Evolutionary conservation across 805 yeast species (phyloP).

Genomic region (Pichia cephalocereana): DNA sequence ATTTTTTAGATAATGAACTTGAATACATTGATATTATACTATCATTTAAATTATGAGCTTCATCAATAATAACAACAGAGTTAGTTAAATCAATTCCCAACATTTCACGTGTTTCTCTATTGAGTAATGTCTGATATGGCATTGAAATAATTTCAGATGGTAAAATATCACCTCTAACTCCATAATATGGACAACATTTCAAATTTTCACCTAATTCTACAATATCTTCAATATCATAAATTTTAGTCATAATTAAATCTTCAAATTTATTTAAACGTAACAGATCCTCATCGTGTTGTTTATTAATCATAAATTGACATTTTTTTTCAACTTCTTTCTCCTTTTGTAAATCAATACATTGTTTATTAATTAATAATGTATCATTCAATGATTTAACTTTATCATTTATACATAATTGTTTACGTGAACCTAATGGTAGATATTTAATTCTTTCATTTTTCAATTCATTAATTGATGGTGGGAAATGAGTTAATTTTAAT

Average conservation of each 20-base stretch:
- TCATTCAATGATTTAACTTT: constrained; percentile 42
- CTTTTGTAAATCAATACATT: constrained; percentile 64
- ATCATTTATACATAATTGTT: constrained; percentile 73
- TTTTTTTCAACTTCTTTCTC: constrained; percentile 12
- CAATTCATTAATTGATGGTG: constrained; percentile 42
- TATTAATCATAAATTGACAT: constrained; percentile 36
- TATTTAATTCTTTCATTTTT: constrained; percentile 49
- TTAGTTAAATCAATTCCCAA: constrained; percentile 50
- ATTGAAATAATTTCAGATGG: constrained; percentile 68
- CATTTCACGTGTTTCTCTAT: constrained; percentile 47
- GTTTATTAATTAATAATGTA: constrained; percentile 60
- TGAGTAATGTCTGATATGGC: constrained; percentile 75
- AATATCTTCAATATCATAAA: constrained; percentile 77
- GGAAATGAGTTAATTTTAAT: constrained; percentile 49
- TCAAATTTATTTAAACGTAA: constrained; percentile 31
- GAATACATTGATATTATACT: constrained; percentile 66
- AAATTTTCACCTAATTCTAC: constrained; percentile 46
- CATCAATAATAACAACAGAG: constrained; percentile 75
- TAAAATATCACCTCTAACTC: constrained; percentile 47
- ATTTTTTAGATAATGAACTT: constrained; percentile 40
- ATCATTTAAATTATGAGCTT: constrained; percentile 84
- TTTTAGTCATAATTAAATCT: constrained; percentile 44
- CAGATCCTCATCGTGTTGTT: constrained; percentile 23
- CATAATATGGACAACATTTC: constrained; percentile 75
- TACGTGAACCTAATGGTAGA: constrained; percentile 72